These are phyloP conservation scores for Fusarium sp. DNA, from an alignment of 2,329 filamentous ascomycete genomes.

Conservation along the genomic window DNA sequence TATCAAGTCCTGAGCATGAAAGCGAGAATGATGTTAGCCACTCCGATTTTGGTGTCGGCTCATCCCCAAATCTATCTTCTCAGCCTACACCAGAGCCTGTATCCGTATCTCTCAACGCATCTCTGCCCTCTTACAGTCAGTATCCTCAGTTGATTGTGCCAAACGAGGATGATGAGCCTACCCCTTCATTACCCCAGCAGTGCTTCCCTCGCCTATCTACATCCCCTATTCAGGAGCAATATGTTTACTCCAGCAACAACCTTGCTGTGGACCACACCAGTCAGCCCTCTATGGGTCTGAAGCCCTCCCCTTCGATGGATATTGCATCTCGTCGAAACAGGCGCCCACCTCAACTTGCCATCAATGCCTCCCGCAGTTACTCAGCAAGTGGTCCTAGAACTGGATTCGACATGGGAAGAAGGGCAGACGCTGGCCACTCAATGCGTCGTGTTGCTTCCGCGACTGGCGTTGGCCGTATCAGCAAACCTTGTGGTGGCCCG, in stretches of 20 bases:
- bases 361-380: constrained; percentile 57
- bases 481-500: constrained; percentile 47
- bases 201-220: constrained; percentile 36
- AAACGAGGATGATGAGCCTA: constrained; percentile 36
- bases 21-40: constrained; percentile 44
- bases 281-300: constrained; percentile 49
- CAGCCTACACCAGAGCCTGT: constrained; percentile 36
- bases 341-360: constrained; percentile 57
- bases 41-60: constrained; percentile 39
- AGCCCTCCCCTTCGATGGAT: constrained; percentile 62
- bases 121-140: constrained; percentile 30
- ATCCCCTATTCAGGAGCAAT: constrained; percentile 35
- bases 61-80: constrained; percentile 34
- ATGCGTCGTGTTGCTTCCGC: constrained; percentile 66
- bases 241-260: constrained; percentile 28
- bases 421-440: constrained; percentile 57
- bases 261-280: constrained; percentile 27
- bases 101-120: constrained; percentile 11
- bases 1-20: constrained; percentile 38
- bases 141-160: constrained; percentile 42
- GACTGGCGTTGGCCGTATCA: constrained; percentile 53
- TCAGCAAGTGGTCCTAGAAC: constrained; percentile 58
- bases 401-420: constrained; percentile 58
- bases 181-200: constrained; percentile 37
- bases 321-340: constrained; percentile 64